These are phyloP conservation scores for Eimeria tenella DNA, from an alignment of 169 alveolate genomes.

Conservation along the genomic window DNA sequence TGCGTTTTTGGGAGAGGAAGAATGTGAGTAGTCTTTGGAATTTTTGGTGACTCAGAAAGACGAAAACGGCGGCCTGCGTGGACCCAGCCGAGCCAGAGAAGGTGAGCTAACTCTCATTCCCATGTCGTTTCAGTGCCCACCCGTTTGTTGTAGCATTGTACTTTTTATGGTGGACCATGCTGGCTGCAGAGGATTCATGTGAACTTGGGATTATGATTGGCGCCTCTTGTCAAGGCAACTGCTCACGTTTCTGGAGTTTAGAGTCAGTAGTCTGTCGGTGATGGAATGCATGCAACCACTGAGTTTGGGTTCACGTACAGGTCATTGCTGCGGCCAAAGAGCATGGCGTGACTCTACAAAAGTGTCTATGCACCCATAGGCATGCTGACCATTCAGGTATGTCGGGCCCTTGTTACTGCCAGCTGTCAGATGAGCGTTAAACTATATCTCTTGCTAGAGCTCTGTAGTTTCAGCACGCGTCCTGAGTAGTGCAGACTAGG, in stretches of 20 bases:
- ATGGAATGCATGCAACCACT: background rate
- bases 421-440: no score
- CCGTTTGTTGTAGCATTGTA: background rate
- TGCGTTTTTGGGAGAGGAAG: background rate
- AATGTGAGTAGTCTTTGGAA: background rate
- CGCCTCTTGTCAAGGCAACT: background rate
- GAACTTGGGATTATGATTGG: background rate
- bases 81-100: constrained; percentile 88
- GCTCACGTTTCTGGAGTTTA: background rate
- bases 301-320: constrained; percentile 26
- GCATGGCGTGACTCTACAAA: constrained; percentile 78
- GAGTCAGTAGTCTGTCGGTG: background rate
- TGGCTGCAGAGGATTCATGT: background rate
- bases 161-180: background rate
- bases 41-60: constrained; percentile 28
- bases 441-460: no score
- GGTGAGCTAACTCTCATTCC: constrained; percentile 33
- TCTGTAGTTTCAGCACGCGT: no score
- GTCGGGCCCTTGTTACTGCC: background rate
- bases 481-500: no score
- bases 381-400: constrained; percentile 90
- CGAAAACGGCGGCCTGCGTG: constrained; percentile 86
- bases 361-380: constrained; percentile 88
- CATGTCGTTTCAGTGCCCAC: background rate
- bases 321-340: constrained; percentile 81